A percentile compares a stretch with the other conserved stretches of the same genome.
Evolutionary conservation across 106 monocot species (phyloP).

Genomic region (Phalaenopsis aphrodite): DNA sequence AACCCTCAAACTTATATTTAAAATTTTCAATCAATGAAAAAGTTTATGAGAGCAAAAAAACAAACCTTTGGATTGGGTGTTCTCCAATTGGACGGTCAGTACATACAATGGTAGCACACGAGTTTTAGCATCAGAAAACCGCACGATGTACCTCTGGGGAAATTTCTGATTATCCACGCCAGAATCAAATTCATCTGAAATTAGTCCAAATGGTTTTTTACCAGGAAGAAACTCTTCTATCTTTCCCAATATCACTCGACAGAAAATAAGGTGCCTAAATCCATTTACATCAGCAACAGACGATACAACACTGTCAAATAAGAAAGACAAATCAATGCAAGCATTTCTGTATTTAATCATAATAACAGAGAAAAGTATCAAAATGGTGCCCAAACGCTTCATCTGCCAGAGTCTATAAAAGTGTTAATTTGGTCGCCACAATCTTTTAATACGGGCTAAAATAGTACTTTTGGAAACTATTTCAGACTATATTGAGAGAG

Average conservation of each 20-base stretch:
- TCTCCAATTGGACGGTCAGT: constrained; percentile 22
- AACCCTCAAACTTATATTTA: background rate
- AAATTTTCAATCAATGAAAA: background rate
- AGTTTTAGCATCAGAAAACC: constrained; percentile 40
- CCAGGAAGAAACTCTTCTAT: constrained; percentile 34
- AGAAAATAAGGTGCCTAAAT: constrained; percentile 39
- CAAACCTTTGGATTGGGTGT: constrained; percentile 17
- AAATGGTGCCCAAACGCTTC: no score
- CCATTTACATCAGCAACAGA: constrained; percentile 28
- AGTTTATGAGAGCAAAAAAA: background rate
- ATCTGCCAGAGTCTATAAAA: no score
- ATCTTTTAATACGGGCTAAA: no score
- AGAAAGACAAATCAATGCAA: background rate
- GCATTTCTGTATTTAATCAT: background rate
- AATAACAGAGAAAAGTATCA: no score
- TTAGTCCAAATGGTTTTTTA: constrained; percentile 26
- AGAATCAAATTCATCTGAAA: constrained; percentile 43
- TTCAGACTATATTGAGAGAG: no score
- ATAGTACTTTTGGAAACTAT: no score
- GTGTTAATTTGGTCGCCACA: no score
- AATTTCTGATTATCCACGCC: constrained; percentile 32
- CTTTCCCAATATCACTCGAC: constrained; percentile 53
- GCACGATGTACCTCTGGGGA: constrained; percentile 44
- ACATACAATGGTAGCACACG: constrained; percentile 38
- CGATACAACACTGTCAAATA: constrained; percentile 35